Base-by-base conservation (phyloP, 2,329 filamentous ascomycete genomes). In the Tolypocladium nubicola region DNA sequence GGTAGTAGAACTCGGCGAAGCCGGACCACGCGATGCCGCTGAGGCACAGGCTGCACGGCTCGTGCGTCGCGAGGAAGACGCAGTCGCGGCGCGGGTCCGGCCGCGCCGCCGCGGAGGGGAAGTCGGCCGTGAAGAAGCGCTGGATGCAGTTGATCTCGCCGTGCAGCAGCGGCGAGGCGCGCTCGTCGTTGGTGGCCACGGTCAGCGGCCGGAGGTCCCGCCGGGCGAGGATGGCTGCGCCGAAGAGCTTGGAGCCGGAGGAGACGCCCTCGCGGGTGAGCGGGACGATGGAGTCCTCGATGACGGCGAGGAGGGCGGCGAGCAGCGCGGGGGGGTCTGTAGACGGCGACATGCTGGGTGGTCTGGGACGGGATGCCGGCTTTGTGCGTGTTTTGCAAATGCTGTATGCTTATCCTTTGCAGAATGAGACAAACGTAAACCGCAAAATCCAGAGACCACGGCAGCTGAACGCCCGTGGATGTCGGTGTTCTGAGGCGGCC, bases 101-200 rank as follows among this genome's bases (percentile, higher is more conserved):
- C 1, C 77, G 72, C 13, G 69, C 62, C 40, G 66, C 58, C 3
- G 75, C 63, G 52, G 67, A 60, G 14, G 72, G 65, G 59, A 70
- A 69, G 23, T 64, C 63, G 1, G 65, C 65, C 0, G 73, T 72
- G 68, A 81, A 83, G 70, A 83, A 83, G 38, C 76, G 68, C 62
- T 82, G 79, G 67, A 84, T 82, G 71, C 80, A 83, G 67, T 82
- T 80, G 67, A 83, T 81, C 62, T 84, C 81, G 59, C 80, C 81
- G 66, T 83, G 81, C 10, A 83, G 72, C 4, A 83, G 72, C 2
- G 81, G 81, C 5, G 80, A 83, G 1, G 65, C 66, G 13, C 73
- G 73, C 66, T 83, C 80, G 66, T 83, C 77, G 71, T 84, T 84
- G 52, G 79, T 83, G 11, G 79, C 74, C 7, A 79, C 75, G 0